These are phyloP conservation scores for Sporothrix brasiliensis DNA, from an alignment of 2,329 filamentous ascomycete species.

Conservation along the genomic window DNA sequence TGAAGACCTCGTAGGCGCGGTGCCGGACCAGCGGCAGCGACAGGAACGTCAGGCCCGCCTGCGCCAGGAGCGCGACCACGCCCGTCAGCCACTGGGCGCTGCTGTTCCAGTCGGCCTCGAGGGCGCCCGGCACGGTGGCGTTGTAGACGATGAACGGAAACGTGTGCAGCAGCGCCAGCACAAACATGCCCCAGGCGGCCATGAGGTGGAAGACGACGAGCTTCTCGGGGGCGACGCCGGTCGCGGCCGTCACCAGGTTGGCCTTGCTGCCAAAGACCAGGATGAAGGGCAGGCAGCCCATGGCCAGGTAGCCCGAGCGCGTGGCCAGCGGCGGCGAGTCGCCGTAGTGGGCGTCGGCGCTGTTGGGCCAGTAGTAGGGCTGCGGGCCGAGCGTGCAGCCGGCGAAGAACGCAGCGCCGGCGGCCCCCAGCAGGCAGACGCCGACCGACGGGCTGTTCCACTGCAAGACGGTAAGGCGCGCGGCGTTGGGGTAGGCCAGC, in stretches of 20 bases:
- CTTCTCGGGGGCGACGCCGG: constrained; percentile 60
- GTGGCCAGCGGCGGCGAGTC: constrained; percentile 58
- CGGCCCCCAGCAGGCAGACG: constrained; percentile 11
- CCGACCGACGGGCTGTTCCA: constrained; percentile 24
- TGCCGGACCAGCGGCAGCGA: constrained; percentile 55
- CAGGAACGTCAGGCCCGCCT: constrained; percentile 59
- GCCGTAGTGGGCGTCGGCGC: constrained; percentile 47
- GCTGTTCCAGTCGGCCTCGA: constrained; percentile 51
- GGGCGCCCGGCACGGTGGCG: constrained; percentile 49
- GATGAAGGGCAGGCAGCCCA: constrained; percentile 48
- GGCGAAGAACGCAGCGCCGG: constrained; percentile 22
- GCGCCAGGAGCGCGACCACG: constrained; percentile 55
- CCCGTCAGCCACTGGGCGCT: constrained; percentile 59
- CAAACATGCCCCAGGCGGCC: constrained; percentile 59
- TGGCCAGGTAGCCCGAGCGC: constrained; percentile 55
- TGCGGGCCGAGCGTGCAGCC: constrained; percentile 53
- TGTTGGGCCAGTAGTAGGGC: constrained; percentile 61
- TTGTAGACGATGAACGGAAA: constrained; percentile 62
- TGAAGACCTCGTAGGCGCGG: constrained; percentile 64
- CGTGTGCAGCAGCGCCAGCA: constrained; percentile 59
- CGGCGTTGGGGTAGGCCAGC: constrained; percentile 9
- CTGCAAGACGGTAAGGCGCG: not conserved
- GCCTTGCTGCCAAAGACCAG: constrained; percentile 53
- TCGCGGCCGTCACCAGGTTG: constrained; percentile 57
- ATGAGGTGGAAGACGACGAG: constrained; percentile 60